phyloP scores from a whole-genome alignment of 257 asterid species.

The Scutellaria minor region DNA sequence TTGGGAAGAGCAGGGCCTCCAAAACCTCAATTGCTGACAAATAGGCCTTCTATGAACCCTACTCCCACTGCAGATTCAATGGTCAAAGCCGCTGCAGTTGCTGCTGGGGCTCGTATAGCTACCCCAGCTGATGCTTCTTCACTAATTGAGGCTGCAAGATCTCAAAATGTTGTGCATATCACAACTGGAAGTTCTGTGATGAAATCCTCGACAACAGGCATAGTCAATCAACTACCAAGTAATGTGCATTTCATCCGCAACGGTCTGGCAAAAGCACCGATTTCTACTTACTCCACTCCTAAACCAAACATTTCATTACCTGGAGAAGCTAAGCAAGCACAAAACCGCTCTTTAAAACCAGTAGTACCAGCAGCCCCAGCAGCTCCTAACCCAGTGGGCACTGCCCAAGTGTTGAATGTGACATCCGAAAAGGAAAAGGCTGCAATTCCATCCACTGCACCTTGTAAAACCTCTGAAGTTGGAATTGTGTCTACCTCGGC shows the following conservation, averaged over 20 bases:
- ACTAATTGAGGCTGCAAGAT: conserved; percentile 61
- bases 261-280: conserved; percentile 61
- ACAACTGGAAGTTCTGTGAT: conserved; percentile 57
- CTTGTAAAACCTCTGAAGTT: too few species aligned
- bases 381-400: conserved; percentile 35
- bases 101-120: conserved; percentile 85
- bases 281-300: conserved; percentile 43
- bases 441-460: not conserved
- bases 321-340: conserved; percentile 47
- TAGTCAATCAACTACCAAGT: conserved; percentile 65
- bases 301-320: conserved; percentile 45
- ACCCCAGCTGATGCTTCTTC: conserved; percentile 68
- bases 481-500: conserved; percentile 32
- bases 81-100: conserved; percentile 86
- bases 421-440: conserved; percentile 34
- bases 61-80: conserved; percentile 54
- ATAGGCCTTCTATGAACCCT: conserved; percentile 46
- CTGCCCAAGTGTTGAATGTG: conserved; percentile 33
- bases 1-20: conserved; percentile 39
- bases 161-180: conserved; percentile 67
- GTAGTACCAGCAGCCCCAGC: conserved; percentile 36
- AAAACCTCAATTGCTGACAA: conserved; percentile 41
- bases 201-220: conserved; percentile 54
- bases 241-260: conserved; percentile 78
- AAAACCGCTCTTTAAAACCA: conserved; percentile 43